These are phyloP conservation scores for Primulina eburnea DNA, from an alignment of 257 asterid species.

Conservation along the genomic window DNA sequence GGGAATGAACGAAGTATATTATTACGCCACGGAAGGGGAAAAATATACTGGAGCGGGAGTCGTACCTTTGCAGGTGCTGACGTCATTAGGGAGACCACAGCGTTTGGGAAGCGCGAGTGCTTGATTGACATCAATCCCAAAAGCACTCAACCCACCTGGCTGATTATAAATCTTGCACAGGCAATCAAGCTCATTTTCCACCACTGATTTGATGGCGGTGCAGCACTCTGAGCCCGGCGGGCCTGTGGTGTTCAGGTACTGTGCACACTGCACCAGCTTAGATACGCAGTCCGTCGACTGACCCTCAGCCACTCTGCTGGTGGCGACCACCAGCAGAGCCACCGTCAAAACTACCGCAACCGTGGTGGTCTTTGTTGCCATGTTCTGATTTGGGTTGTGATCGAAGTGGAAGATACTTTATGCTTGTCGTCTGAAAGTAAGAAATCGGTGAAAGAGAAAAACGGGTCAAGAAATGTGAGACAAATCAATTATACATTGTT, in stretches of 20 bases:
- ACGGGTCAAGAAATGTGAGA: no score
- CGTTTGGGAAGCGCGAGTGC: slow-evolving; percentile 42
- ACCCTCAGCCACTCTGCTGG: slow-evolving; percentile 28
- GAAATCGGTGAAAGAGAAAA: background rate
- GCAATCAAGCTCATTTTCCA: slow-evolving; percentile 40
- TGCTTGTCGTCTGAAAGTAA: background rate
- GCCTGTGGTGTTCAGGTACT: slow-evolving; percentile 35
- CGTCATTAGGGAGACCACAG: slow-evolving; percentile 32
- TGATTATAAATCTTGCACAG: slow-evolving; percentile 37
- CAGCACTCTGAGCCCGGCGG: slow-evolving; percentile 40
- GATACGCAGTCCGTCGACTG: slow-evolving; percentile 35
- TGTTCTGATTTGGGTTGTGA: no score
- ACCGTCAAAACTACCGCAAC: slow-evolving; percentile 25
- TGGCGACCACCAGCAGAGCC: slow-evolving; percentile 26
- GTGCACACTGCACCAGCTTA: slow-evolving; percentile 33
- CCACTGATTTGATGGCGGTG: slow-evolving; percentile 34
- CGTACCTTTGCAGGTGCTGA: slow-evolving; percentile 36
- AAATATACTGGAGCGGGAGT: no score
- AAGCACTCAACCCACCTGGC: slow-evolving; percentile 8
- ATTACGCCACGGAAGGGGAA: no score
- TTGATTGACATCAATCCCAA: slow-evolving; percentile 39
- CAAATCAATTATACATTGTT: no score
- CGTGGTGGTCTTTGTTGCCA: slow-evolving; percentile 6
- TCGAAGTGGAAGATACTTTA: no score
- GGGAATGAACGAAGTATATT: no score